Evolutionary conservation across 1,139 yeast species (phyloP).

Genomic region (Yamadazyma blattariae): DNA sequence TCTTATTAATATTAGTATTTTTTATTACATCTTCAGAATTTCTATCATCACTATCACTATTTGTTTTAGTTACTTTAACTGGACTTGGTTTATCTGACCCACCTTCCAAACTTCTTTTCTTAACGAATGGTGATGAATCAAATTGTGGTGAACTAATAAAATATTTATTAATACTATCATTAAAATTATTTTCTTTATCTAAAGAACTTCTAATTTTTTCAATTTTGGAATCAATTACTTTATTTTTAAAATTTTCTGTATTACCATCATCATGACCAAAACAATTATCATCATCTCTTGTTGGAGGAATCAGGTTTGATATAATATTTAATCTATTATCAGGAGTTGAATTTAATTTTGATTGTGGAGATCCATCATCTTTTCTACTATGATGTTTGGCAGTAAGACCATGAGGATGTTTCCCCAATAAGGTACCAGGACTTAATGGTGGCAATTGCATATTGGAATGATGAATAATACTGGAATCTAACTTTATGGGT

Average conservation of each 20-base stretch:
- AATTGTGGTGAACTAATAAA: constrained; percentile 18
- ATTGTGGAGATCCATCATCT: constrained; percentile 11
- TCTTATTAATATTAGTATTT: too few species aligned
- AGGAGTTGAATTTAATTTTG: constrained; percentile 2
- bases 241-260: background rate
- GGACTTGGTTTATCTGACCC: constrained; percentile 1
- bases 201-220: constrained; percentile 10
- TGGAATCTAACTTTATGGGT: constrained; percentile 4
- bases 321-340: background rate
- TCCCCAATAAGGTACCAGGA: constrained; percentile 8
- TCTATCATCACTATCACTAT: constrained; percentile 1
- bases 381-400: constrained; percentile 35
- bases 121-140: constrained; percentile 7
- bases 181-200: constrained; percentile 17
- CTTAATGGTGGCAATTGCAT: constrained; percentile 1
- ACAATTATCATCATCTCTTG: constrained; percentile 1
- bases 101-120: constrained; percentile 4
- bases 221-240: constrained; percentile 9
- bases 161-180: constrained; percentile 7
- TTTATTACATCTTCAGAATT: background rate
- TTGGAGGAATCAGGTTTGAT: constrained; percentile 1
- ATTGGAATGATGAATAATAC: constrained; percentile 4
- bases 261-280: background rate
- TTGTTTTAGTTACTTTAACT: background rate
- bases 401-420: constrained; percentile 48